Conservation (phyloP, 2,329 filamentous ascomycete genomes). For the Cladosporium halotolerans region DNA sequence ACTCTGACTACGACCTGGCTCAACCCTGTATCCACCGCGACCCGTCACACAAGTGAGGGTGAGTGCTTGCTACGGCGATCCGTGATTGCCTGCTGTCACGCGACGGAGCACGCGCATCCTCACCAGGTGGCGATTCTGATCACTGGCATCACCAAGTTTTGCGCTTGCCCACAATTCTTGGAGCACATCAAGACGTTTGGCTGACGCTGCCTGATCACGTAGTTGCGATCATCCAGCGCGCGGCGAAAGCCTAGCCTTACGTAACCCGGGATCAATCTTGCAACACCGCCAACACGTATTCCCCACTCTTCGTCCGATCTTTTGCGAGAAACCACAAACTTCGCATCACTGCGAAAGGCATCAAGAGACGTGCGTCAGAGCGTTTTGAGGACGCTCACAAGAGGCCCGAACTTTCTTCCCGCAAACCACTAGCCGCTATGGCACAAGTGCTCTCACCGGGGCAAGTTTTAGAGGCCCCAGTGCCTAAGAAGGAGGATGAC, state of each 20-base stretch:
- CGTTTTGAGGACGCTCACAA: constrained; percentile 29
- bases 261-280: constrained; percentile 1
- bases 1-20: too few relatives aligned
- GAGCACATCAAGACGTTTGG: constrained; percentile 7
- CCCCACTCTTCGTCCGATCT: constrained; percentile 59
- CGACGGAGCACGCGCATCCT: neutral
- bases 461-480: constrained; percentile 35
- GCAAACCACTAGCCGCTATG: constrained; percentile 27
- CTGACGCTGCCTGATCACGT: constrained; percentile 6
- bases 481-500: constrained; percentile 31
- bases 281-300: constrained; percentile 48
- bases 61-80: constrained; percentile 18
- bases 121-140: constrained; percentile 10
- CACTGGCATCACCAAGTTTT: neutral
- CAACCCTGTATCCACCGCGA: constrained; percentile 11
- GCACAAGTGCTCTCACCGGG: constrained; percentile 39
- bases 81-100: constrained; percentile 14
- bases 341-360: constrained; percentile 36
- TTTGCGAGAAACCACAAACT: constrained; percentile 43
- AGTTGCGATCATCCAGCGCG: constrained; percentile 11
- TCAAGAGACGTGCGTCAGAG: constrained; percentile 38
- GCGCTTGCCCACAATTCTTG: neutral
- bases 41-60: constrained; percentile 9
- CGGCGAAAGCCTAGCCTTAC: constrained; percentile 12
- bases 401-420: constrained; percentile 16